A percentile compares a stretch with the other conserved stretches of the same genome.
Conservation (phyloP, 2,329 filamentous ascomycete species). For the Phaeoacremonium minimum region DNA sequence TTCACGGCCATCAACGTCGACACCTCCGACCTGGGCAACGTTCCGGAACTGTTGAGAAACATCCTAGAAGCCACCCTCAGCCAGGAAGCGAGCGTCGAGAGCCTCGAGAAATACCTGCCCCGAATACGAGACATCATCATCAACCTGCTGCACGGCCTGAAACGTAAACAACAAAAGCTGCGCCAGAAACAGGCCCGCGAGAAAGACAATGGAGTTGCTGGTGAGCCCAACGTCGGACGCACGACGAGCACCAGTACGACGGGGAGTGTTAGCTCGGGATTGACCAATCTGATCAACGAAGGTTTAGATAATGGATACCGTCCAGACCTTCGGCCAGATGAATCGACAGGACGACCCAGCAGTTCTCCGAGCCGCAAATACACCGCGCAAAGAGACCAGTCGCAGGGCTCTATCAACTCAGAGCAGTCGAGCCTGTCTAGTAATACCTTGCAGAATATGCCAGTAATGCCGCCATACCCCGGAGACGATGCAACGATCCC, state of each 20-base stretch:
- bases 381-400: constrained; percentile 45
- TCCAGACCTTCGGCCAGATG: constrained; percentile 30
- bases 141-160: constrained; percentile 89
- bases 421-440: constrained; percentile 70
- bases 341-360: constrained; percentile 20
- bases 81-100: constrained; percentile 91
- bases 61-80: constrained; percentile 95
- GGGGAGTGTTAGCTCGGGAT: constrained; percentile 51
- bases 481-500: constrained; percentile 51
- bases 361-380: constrained; percentile 45
- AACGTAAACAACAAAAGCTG: constrained; percentile 92
- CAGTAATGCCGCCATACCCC: constrained; percentile 69
- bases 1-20: constrained; percentile 98
- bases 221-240: constrained; percentile 26
- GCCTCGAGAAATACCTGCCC: constrained; percentile 88
- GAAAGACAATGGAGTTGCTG: constrained; percentile 34
- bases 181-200: constrained; percentile 59
- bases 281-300: constrained; percentile 57
- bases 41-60: constrained; percentile 82
- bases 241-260: constrained; percentile 56
- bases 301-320: constrained; percentile 47
- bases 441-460: constrained; percentile 69
- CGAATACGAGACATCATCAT: constrained; percentile 98
- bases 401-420: constrained; percentile 44
- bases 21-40: constrained; percentile 88